These are phyloP conservation scores for Melampsora americana DNA, from an alignment of 1,284 basidiomycete genomes.

Conservation along the genomic window DNA sequence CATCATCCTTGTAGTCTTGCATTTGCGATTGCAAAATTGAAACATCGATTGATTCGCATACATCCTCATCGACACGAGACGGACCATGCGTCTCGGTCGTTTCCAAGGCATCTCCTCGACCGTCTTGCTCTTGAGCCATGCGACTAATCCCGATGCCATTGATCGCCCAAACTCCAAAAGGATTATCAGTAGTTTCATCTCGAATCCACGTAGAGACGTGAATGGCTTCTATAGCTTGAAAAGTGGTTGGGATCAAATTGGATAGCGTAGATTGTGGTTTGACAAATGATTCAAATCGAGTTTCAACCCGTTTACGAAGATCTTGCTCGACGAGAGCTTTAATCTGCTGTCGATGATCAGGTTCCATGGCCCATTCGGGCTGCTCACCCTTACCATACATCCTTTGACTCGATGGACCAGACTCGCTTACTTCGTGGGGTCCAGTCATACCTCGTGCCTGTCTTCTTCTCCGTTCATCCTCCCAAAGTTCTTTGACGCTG, in stretches of 20 bases:
- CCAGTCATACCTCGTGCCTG: constrained; percentile 53
- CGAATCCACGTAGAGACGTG: constrained; percentile 45
- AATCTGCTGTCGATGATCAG: constrained; percentile 32
- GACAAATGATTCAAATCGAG: constrained; percentile 21
- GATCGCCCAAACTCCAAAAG: constrained; percentile 56
- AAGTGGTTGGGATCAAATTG: constrained; percentile 39
- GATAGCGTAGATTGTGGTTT: constrained; percentile 26
- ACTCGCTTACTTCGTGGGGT: constrained; percentile 45
- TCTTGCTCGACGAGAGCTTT: constrained; percentile 37
- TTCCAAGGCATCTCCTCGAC: background rate
- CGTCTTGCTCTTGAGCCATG: background rate
- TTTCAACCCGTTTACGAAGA: constrained; percentile 43
- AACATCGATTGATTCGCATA: constrained; percentile 45
- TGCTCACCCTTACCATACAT: constrained; percentile 41
- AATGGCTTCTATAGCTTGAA: constrained; percentile 42
- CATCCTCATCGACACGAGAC: constrained; percentile 17
- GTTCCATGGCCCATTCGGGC: constrained; percentile 45
- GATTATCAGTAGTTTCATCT: constrained; percentile 49
- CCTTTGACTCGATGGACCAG: constrained; percentile 41
- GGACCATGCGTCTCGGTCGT: background rate
- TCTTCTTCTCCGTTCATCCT: constrained; percentile 78
- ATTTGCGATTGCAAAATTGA: constrained; percentile 43
- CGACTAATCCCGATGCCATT: constrained; percentile 33
- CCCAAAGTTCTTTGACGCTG: constrained; percentile 88
- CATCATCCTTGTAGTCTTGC: constrained; percentile 51